Conservation (phyloP, 345 rosid genomes). For the Abelmoschus esculentus region DNA sequence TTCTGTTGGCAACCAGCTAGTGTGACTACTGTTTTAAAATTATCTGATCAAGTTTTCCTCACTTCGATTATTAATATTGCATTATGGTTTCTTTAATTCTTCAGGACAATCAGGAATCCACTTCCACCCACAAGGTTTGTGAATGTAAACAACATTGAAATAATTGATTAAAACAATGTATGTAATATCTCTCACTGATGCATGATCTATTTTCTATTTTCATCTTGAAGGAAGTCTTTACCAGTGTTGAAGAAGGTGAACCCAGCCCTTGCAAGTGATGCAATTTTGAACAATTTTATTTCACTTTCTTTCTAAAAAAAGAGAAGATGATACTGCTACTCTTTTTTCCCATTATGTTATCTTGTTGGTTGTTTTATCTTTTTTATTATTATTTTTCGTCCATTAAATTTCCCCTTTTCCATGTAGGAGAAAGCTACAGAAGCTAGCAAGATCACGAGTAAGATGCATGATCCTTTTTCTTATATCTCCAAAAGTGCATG, state of each 20-base stretch:
- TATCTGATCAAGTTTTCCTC: slow-evolving; percentile 4
- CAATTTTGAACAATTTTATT: neutral
- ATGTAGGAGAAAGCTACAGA: slow-evolving; percentile 29
- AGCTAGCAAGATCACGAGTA: slow-evolving; percentile 21
- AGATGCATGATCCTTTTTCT: neutral
- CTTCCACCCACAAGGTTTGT: slow-evolving; percentile 32
- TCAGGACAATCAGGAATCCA: slow-evolving; percentile 24
- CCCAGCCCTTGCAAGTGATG: slow-evolving; percentile 15
- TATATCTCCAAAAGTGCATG: neutral
- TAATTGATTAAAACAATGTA: neutral
- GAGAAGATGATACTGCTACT: neutral
- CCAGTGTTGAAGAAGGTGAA: slow-evolving; percentile 28
- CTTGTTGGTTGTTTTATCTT: neutral
- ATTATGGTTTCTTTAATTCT: neutral
- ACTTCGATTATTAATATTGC: neutral
- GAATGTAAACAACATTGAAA: neutral
- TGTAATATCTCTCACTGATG: slow-evolving; percentile 5
- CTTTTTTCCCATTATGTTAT: neutral
- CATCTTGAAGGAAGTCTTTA: slow-evolving; percentile 47
- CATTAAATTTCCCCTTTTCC: neutral
- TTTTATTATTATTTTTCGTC: neutral
- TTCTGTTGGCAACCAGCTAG: neutral
- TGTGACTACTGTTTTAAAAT: neutral
- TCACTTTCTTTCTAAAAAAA: neutral
- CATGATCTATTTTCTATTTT: slow-evolving; percentile 1